Conservation (phyloP, 2,329 filamentous ascomycete species). For the Aspergillus sp. region DNA sequence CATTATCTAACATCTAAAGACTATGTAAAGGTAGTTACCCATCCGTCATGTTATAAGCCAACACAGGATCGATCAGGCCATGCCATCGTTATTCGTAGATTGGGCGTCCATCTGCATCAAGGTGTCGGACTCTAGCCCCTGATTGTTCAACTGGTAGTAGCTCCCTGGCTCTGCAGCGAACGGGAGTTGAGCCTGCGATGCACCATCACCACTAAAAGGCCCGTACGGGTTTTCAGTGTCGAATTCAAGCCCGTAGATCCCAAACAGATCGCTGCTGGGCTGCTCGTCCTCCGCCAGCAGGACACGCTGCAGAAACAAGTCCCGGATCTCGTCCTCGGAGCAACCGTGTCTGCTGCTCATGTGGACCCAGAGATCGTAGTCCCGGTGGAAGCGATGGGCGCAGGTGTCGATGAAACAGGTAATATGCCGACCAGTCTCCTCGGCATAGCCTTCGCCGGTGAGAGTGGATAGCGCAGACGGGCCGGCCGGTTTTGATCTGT, state of each 20-base stretch:
- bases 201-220: slow-evolving; percentile 4
- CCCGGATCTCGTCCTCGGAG: slow-evolving; percentile 31
- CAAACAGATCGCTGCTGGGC: slow-evolving; percentile 19
- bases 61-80: slow-evolving; percentile 28
- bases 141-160: background rate
- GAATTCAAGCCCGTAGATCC: slow-evolving; percentile 30
- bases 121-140: slow-evolving; percentile 12
- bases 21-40: slow-evolving; percentile 8
- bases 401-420: slow-evolving; percentile 44
- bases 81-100: slow-evolving; percentile 20
- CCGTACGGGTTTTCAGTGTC: slow-evolving; percentile 15
- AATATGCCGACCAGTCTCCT: slow-evolving; percentile 41
- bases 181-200: background rate
- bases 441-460: slow-evolving; percentile 48
- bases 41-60: slow-evolving; percentile 22
- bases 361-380: slow-evolving; percentile 51
- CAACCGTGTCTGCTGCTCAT: slow-evolving; percentile 38
- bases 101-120: slow-evolving; percentile 18
- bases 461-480: slow-evolving; percentile 38
- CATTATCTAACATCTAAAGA: background rate
- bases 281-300: slow-evolving; percentile 23
- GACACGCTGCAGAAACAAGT: slow-evolving; percentile 32
- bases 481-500: slow-evolving; percentile 8
- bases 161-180: background rate
- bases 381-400: slow-evolving; percentile 46